Base-by-base conservation (phyloP, 164 flowering plant species). In the Magnolia changhungtana region DNA sequence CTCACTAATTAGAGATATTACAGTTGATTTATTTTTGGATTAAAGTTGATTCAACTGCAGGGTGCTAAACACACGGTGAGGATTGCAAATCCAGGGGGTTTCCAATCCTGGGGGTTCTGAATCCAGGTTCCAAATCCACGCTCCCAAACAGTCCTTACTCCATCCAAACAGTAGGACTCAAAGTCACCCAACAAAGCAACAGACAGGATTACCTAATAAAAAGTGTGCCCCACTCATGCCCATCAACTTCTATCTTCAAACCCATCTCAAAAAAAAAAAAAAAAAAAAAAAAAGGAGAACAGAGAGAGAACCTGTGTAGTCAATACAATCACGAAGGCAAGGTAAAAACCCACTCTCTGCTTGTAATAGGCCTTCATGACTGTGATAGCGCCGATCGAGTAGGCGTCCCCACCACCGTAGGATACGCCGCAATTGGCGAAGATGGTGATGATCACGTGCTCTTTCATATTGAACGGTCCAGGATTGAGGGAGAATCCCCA, bases 401-500 rank as follows among this genome's bases (percentile, higher is more conserved):
- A n/a, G 1, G 97, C 99, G 71, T 93, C 97, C 18, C 98, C 99
- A 0, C 98, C 97, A 37, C 97, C n/a, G 31, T 64, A 71, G 0
- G 94, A 85, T 1, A 89, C 93, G 0, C 98, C 98, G 69, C 95
- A 90, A 67, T 91, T 95, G 5, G 98, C 98, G 72, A 95, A 89
- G 0, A 95, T 87, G 21, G 99, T 92, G 80, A 95, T 91, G 65
- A 95, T 89, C n/a, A 93, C 99, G 77, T 95, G 99, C 86, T 95
- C 99, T 85, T 95, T 95, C n/a, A 95, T 85, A 76, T 95, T 93
- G 74, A 95, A 93, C 2, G 99, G 98, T 4, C 99, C 98, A 14
- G 99, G 98, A 50, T 93, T 95, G 78, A 92, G 78, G 59, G 80
- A 86, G 51, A 88, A 91, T 0, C 83, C 75, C 82, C 87, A 23